Percentiles rank a stretch among this genome's conserved stretches.
Evolutionary conservation across 176 grass and related monocot species (phyloP).

Genomic region (Phragmites australis): DNA sequence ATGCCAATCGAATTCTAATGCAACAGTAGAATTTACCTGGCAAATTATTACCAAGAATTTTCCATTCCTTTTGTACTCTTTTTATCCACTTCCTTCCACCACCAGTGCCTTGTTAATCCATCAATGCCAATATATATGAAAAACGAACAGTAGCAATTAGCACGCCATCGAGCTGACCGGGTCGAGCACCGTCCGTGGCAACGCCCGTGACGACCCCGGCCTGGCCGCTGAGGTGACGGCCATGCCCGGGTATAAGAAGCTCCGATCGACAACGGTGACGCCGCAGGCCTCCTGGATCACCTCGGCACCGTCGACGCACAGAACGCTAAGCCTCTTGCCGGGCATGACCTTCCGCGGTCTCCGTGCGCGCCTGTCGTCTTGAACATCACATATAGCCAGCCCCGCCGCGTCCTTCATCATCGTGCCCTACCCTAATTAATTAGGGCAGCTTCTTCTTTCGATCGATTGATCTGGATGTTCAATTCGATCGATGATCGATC

Average conservation of each 20-base stretch:
- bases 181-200: slow-evolving; percentile 1
- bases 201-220: background rate
- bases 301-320: background rate
- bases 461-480: too few relatives aligned
- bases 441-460: too few relatives aligned
- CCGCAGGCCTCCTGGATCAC: background rate
- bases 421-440: too few relatives aligned
- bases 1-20: too few relatives aligned
- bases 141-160: background rate
- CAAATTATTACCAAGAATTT: background rate
- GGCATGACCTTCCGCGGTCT: background rate
- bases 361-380: background rate
- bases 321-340: background rate
- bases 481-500: too few relatives aligned
- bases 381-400: background rate
- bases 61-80: slow-evolving; percentile 25
- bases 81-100: background rate
- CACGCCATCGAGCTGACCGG: background rate
- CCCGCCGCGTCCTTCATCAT: background rate
- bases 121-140: background rate
- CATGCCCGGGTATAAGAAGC: background rate
- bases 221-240: background rate
- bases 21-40: background rate
- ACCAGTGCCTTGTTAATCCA: background rate
- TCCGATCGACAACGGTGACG: background rate